Conservation (phyloP, 768 basidiomycete genomes). For the Mrakia blollopis region DNA sequence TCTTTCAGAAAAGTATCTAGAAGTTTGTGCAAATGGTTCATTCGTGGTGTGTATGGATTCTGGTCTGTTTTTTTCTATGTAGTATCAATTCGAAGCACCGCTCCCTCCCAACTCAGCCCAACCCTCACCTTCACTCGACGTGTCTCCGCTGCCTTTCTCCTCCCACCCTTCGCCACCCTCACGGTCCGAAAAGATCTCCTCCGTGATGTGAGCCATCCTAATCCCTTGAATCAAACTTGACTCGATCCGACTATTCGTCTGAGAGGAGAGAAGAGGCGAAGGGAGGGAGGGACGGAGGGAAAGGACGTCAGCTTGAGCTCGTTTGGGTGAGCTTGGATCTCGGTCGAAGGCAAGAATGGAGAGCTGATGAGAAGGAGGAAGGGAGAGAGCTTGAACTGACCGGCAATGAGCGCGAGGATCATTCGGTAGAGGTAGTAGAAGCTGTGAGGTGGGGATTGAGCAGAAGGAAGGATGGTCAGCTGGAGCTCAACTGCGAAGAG, state of each 20-base stretch:
- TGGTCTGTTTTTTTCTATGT: no score
- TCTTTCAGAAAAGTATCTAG: no score
- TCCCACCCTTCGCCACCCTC: neutral
- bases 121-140: neutral
- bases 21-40: no score
- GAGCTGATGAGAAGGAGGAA: no score
- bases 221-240: neutral
- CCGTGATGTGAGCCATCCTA: neutral
- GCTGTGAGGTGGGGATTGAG: slow-evolving; percentile 35
- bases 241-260: slow-evolving; percentile 7
- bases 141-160: no score
- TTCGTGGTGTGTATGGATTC: no score
- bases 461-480: neutral
- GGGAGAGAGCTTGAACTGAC: slow-evolving; percentile 31
- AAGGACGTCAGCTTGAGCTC: no score
- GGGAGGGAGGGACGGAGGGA: neutral
- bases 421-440: slow-evolving; percentile 42
- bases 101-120: neutral
- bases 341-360: no score
- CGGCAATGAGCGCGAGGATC: slow-evolving; percentile 42
- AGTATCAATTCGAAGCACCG: no score
- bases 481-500: neutral
- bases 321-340: neutral
- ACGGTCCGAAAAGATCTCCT: no score
- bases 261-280: neutral